These are phyloP conservation scores for Anthracocystis walkeri DNA, from an alignment of 1,284 basidiomycete species.

Conservation along the genomic window DNA sequence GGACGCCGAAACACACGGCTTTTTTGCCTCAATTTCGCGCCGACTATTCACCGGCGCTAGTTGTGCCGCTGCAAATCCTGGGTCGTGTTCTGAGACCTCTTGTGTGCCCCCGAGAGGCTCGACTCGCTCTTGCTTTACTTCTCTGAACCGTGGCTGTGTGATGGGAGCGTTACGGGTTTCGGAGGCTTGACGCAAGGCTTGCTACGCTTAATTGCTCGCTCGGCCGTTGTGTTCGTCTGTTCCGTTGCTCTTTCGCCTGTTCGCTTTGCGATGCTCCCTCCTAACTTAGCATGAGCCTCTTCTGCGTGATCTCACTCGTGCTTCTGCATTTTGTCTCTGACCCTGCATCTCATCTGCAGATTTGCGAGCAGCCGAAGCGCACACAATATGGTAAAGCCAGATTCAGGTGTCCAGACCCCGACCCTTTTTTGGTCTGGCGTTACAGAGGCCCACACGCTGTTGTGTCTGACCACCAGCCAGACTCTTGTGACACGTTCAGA, in stretches of 20 bases:
- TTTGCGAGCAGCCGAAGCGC: constrained; percentile 8
- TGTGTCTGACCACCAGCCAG: background rate
- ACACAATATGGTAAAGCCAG: constrained; percentile 15
- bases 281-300: constrained; percentile 2
- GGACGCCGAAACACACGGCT: constrained; percentile 18
- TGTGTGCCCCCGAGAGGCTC: constrained; percentile 14
- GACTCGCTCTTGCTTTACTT: constrained; percentile 11
- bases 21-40: background rate
- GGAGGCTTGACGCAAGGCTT: constrained; percentile 1
- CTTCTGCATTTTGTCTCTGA: constrained; percentile 19
- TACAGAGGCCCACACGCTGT: background rate
- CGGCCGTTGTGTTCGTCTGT: constrained; percentile 3
- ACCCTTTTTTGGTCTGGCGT: background rate
- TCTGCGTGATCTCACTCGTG: background rate
- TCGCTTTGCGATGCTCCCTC: background rate
- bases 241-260: constrained; percentile 1
- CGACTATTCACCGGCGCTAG: constrained; percentile 24
- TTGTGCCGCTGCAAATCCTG: constrained; percentile 4
- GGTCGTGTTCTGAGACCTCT: constrained; percentile 24
- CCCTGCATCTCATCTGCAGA: constrained; percentile 27
- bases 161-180: constrained; percentile 4
- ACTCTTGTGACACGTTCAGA: background rate
- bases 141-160: constrained; percentile 27
- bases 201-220: constrained; percentile 10
- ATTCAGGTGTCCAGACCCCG: constrained; percentile 21